Conservation (phyloP, 805 yeast species). For the Spathaspora passalidarum region DNA sequence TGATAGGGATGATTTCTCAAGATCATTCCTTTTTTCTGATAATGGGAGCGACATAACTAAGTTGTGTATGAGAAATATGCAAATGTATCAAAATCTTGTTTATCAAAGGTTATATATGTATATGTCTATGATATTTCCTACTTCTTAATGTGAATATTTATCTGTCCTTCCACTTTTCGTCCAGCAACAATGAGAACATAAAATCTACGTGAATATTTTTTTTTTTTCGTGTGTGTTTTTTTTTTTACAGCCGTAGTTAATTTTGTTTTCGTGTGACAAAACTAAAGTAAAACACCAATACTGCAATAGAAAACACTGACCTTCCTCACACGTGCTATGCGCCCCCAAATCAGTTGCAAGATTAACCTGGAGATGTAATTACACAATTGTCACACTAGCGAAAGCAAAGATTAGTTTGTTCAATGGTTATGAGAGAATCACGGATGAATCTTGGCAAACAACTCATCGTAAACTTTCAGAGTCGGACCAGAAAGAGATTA, state of each 20-base stretch:
- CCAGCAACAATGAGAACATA: not conserved
- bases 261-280: not conserved
- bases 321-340: not conserved
- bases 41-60: constrained; percentile 11
- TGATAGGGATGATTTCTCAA: constrained; percentile 17
- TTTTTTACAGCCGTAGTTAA: not conserved
- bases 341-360: too few relatives aligned
- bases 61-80: not conserved
- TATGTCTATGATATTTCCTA: not conserved
- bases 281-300: not conserved
- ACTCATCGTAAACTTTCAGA: too few relatives aligned
- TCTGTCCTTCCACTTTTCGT: too few relatives aligned
- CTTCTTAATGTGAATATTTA: too few relatives aligned
- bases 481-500: too few relatives aligned
- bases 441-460: too few relatives aligned
- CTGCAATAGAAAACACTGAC: not conserved
- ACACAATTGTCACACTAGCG: too few relatives aligned
- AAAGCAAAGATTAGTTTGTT: too few relatives aligned
- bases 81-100: not conserved
- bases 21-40: constrained; percentile 6
- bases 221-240: not conserved
- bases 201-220: not conserved
- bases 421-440: too few relatives aligned
- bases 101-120: not conserved
- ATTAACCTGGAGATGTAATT: too few relatives aligned